These are phyloP conservation scores for Avena insularis DNA, from an alignment of 176 grass and related monocot genomes.

Conservation along the genomic window DNA sequence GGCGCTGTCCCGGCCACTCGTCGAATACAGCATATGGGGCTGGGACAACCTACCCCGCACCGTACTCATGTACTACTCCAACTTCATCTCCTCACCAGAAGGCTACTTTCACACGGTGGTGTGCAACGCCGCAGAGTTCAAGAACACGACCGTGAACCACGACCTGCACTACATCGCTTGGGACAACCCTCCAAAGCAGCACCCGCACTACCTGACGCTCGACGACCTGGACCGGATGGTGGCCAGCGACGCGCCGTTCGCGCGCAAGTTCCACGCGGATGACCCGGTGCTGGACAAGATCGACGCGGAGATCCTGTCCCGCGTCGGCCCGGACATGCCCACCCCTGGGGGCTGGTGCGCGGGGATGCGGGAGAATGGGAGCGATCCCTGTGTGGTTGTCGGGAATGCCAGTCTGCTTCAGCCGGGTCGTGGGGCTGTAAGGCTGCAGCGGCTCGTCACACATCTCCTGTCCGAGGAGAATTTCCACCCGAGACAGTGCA, in stretches of 20 bases:
- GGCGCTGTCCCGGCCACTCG: slow-evolving; percentile 60
- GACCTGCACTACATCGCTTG: slow-evolving; percentile 75
- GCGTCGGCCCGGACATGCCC: slow-evolving; percentile 29
- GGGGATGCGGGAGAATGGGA: slow-evolving; percentile 48
- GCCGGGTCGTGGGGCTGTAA: slow-evolving; percentile 54
- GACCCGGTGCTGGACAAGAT: slow-evolving; percentile 63
- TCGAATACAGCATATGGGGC: slow-evolving; percentile 75
- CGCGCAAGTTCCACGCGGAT: slow-evolving; percentile 58
- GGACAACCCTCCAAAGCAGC: slow-evolving; percentile 78
- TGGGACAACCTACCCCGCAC: slow-evolving; percentile 76
- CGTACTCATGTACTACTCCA: slow-evolving; percentile 75
- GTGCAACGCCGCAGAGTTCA: slow-evolving; percentile 63
- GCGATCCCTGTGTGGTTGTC: slow-evolving; percentile 50
- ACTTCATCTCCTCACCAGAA: slow-evolving; percentile 74
- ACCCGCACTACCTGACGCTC: slow-evolving; percentile 57
- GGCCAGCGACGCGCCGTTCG: slow-evolving; percentile 56
- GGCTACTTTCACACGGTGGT: slow-evolving; percentile 79
- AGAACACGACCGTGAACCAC: slow-evolving; percentile 68
- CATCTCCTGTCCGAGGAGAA: slow-evolving; percentile 56
- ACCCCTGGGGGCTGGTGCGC: slow-evolving; percentile 67
- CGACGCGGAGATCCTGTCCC: slow-evolving; percentile 53
- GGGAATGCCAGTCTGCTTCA: slow-evolving; percentile 45
- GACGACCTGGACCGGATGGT: slow-evolving; percentile 58
- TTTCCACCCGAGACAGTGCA: slow-evolving; percentile 71
- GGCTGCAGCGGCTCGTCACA: slow-evolving; percentile 49